These are phyloP conservation scores for Erysimum cheiri DNA, from an alignment of 441 rosid species.

Conservation along the genomic window DNA sequence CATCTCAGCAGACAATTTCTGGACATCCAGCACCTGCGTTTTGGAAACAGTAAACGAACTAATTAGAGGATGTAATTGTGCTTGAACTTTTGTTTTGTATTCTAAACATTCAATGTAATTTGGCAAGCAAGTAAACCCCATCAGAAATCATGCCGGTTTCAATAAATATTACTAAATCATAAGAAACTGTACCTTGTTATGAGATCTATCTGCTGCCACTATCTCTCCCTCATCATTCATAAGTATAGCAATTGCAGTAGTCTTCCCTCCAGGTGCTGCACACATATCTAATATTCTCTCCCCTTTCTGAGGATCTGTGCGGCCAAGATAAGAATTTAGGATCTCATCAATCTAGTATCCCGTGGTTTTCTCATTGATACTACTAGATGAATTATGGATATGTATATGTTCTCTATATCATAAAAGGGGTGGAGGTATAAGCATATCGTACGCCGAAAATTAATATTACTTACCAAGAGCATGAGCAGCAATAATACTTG, in stretches of 20 bases:
- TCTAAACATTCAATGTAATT: constrained; percentile 3
- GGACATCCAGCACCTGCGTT: constrained; percentile 43
- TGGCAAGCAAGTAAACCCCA: not conserved
- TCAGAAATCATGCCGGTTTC: not conserved
- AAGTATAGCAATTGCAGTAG: constrained; percentile 88
- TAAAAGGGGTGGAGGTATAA: constrained; percentile 13
- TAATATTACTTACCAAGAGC: constrained; percentile 68
- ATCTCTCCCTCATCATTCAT: constrained; percentile 95
- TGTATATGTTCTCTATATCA: constrained; percentile 2
- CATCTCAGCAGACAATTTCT: constrained; percentile 70
- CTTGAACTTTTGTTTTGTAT: not conserved
- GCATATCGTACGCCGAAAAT: not conserved
- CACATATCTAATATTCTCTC: constrained; percentile 96
- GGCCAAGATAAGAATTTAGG: constrained; percentile 32
- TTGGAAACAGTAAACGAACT: constrained; percentile 19
- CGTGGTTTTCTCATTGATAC: not conserved
- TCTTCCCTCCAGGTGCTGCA: constrained; percentile 99
- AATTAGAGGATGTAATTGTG: constrained; percentile 17
- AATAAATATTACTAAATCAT: constrained; percentile 6
- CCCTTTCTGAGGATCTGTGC: constrained; percentile 89
- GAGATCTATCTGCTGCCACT: constrained; percentile 93
- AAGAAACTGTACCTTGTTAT: constrained; percentile 74
- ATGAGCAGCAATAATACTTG: constrained; percentile 87
- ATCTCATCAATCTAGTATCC: not conserved
- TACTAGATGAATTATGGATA: not conserved